Base-by-base conservation (phyloP, 139 green algal species). In the Yamagishiella unicocca region DNA sequence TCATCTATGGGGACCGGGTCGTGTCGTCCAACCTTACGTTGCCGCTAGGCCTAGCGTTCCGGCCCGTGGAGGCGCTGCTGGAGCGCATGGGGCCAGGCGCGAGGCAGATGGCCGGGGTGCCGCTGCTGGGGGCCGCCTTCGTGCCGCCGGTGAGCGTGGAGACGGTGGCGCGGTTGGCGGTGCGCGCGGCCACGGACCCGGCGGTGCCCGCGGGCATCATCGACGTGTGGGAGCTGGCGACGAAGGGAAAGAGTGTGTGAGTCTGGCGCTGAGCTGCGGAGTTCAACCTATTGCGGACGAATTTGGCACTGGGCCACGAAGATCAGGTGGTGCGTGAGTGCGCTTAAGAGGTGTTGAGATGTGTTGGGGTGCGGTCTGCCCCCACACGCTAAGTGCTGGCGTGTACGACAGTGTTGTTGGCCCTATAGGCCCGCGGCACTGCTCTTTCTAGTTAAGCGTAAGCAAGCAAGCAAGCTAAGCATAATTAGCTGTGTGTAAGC, bases 1-100 rank as follows among this genome's bases (percentile, higher is more conserved):
- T 98, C 68, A 97, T 99, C 40, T 95, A 98, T 89, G 96, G 96
- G 25, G 80, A 77, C 80, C 89, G 96, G 2, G 76, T 92, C 12
- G 85, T 97, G 31, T 83, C 70, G 31, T 55, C 78, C 55, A 78
- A 6, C 64, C 17, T 95, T 1, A 93, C 79, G 2, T 70, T 98
- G 43, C 96, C 96, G 2, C 92, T 99, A 19, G 66, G 89, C 6
- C 58, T 88, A 25, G 53, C 96, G 17, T 91, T 92, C 37, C 64
- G 61, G 24, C 95, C 94, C 0, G 14, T 96, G n/a, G 93, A 96
- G 62, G 85, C 83, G 50, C 82, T 91, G 19, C 85, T 98, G 45
- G 2, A 62, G 72, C 43, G 37, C 33, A 19, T 83, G 50, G 76
- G 76, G 1, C 33, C 38, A 0, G 35, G 38, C 19, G 83, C 91